Base-by-base conservation (phyloP, 2,329 filamentous ascomycete genomes). In the Alternaria triticina region DNA sequence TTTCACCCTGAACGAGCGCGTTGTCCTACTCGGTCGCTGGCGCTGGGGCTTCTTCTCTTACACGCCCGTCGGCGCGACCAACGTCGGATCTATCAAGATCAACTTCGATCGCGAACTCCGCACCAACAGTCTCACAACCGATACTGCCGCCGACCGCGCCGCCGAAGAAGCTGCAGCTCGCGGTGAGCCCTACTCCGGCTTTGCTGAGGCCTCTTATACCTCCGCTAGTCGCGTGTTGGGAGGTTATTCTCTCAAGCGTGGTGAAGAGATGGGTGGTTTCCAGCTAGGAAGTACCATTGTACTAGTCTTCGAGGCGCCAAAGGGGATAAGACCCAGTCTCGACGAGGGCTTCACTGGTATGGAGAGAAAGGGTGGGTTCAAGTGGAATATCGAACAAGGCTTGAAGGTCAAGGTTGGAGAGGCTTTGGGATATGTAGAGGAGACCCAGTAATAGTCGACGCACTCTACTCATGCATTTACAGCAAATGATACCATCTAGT, bases 221-320 rank as follows among this genome's bases (percentile, higher is more conserved):
- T 86, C 85, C 15, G 93, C 95, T 2, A 96, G 92, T 74, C 82
- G 85, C 4, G 87, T 97, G 3, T 85, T 99, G 0, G 88, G 89
- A 20, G 96, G 96, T 3, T 90, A 98, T 77, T 91, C 95, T 2
- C 83, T 99, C 59, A 88, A 90, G 67, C 87, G 92, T 47, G 96
- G 96, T 36, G 95, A 98, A 77, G 96, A 99, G 81, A 98, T 99
- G 94, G 96, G 96, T 58, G 96, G 96, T 0, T 99, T 99, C 82
- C 93, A 96, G 83, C 86, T 99, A 4, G 96, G 96, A 20, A 97
- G 93, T 79, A 97, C 95, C 1, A 90, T 99, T 70, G 96, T 99
- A 43, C 84, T 99, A 56, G 94, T 99, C 1, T 99, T 99, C 77
- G 96, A 99, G 82, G 96, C 96, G 12, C 96, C 96, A 0, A 88